Conservation (phyloP, 441 rosid species). For the Pelargonium myrrhifolium region DNA sequence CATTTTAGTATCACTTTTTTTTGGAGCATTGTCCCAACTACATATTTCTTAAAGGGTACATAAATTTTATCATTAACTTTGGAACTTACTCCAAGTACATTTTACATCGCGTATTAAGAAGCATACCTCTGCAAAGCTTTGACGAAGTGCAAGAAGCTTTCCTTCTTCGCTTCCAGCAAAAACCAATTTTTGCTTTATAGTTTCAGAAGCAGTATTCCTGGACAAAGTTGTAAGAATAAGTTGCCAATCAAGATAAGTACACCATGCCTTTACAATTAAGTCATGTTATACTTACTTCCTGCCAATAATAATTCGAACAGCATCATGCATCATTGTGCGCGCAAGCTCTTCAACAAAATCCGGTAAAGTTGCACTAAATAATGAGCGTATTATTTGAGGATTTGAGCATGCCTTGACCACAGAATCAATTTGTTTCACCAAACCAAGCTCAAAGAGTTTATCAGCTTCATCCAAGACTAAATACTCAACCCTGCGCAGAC, state of each 20-base stretch:
- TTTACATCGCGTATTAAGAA: constrained; percentile 6
- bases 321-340: constrained; percentile 93
- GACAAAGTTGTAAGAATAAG: constrained; percentile 17
- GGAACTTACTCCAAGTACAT: not conserved
- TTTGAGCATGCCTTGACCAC: constrained; percentile 93
- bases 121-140: constrained; percentile 80
- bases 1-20: no score
- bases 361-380: constrained; percentile 96
- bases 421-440: constrained; percentile 76
- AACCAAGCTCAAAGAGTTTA: constrained; percentile 82
- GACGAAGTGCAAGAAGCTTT: constrained; percentile 82
- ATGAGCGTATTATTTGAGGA: constrained; percentile 68
- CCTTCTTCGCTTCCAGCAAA: constrained; percentile 94
- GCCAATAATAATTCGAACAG: constrained; percentile 83
- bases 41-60: no score
- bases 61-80: not conserved
- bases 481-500: constrained; percentile 64
- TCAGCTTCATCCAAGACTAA: constrained; percentile 96
- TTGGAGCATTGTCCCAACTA: no score
- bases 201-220: constrained; percentile 82
- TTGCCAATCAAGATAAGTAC: constrained; percentile 4
- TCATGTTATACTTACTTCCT: constrained; percentile 55
- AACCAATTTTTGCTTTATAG: constrained; percentile 75
- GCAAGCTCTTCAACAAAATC: constrained; percentile 93
- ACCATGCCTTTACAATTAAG: not conserved